phyloP scores from a whole-genome alignment of 208 protist species.

The Crithidia mellificae region DNA sequence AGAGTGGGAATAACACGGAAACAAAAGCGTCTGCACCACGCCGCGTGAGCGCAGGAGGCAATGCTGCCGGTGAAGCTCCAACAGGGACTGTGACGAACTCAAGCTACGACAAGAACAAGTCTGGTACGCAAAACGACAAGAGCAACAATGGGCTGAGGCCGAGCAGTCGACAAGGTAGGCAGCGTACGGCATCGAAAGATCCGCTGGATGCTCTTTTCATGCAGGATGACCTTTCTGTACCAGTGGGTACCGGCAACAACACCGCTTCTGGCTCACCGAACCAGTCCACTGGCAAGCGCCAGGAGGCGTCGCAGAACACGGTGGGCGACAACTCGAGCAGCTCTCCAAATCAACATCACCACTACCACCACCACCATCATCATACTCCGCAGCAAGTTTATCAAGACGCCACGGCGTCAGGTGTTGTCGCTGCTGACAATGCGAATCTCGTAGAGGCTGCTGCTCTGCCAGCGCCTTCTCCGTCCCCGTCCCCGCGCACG shows the following conservation, averaged over 20 bases:
- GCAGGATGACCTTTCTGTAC: background rate
- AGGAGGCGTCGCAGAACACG: background rate
- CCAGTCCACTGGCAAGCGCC: too few species aligned
- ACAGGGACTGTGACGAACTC: too few species aligned
- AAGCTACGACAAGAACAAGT: too few species aligned
- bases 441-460: too few species aligned
- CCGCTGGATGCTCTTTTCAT: background rate
- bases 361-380: conserved; percentile 2
- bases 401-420: background rate
- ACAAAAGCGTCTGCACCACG: background rate
- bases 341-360: background rate
- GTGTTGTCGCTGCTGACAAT: background rate
- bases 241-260: background rate
- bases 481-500: background rate
- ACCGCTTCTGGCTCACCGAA: background rate
- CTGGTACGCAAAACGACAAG: too few species aligned
- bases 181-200: background rate
- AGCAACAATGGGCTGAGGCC: background rate
- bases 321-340: background rate
- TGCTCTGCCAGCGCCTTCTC: too few species aligned
- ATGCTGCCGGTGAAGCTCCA: background rate
- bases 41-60: background rate
- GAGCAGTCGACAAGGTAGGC: too few species aligned
- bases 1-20: background rate
- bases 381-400: too few species aligned